Evolutionary conservation across 2,329 filamentous ascomycete species (phyloP).

Genomic region (Thielaviopsis euricoi): DNA sequence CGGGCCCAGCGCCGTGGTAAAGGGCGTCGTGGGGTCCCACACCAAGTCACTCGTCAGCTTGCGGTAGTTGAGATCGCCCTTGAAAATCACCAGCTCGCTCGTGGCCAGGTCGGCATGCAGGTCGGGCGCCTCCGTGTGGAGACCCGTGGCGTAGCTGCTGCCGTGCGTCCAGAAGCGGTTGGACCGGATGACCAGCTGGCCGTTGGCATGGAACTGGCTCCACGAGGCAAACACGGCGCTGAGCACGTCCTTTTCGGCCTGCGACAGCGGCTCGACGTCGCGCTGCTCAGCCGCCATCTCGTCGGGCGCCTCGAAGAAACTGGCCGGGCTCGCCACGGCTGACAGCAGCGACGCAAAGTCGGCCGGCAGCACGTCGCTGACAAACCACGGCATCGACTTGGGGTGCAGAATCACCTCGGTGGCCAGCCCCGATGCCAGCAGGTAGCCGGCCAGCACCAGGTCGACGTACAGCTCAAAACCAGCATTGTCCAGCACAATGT

Average conservation of each 20-base stretch:
- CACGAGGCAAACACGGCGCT: slow-evolving; percentile 69
- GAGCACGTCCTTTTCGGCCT: slow-evolving; percentile 50
- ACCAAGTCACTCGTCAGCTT: slow-evolving; percentile 74
- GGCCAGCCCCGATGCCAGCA: slow-evolving; percentile 69
- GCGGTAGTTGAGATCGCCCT: slow-evolving; percentile 92
- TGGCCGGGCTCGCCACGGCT: slow-evolving; percentile 58
- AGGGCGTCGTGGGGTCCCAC: slow-evolving; percentile 82
- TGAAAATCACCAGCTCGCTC: slow-evolving; percentile 84
- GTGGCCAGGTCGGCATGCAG: slow-evolving; percentile 64
- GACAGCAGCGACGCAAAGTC: slow-evolving; percentile 75
- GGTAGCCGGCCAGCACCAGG: slow-evolving; percentile 76
- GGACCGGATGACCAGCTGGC: slow-evolving; percentile 65
- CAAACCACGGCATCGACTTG: slow-evolving; percentile 95
- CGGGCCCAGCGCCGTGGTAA: slow-evolving; percentile 69
- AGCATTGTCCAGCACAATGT: slow-evolving; percentile 92
- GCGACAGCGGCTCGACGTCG: slow-evolving; percentile 35
- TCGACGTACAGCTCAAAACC: slow-evolving; percentile 97
- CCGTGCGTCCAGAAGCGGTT: slow-evolving; percentile 84
- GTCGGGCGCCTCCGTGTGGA: slow-evolving; percentile 51
- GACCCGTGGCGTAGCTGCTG: slow-evolving; percentile 77
- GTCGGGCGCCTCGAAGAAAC: slow-evolving; percentile 61
- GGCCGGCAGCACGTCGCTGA: slow-evolving; percentile 77
- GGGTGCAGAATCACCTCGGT: slow-evolving; percentile 80
- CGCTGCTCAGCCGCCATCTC: slow-evolving; percentile 32
- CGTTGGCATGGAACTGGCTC: slow-evolving; percentile 65